A percentile compares a stretch with the other conserved stretches of the same genome.
Evolutionary conservation across 176 grass and related monocot species (phyloP).

Genomic region (Oryza australiensis): DNA sequence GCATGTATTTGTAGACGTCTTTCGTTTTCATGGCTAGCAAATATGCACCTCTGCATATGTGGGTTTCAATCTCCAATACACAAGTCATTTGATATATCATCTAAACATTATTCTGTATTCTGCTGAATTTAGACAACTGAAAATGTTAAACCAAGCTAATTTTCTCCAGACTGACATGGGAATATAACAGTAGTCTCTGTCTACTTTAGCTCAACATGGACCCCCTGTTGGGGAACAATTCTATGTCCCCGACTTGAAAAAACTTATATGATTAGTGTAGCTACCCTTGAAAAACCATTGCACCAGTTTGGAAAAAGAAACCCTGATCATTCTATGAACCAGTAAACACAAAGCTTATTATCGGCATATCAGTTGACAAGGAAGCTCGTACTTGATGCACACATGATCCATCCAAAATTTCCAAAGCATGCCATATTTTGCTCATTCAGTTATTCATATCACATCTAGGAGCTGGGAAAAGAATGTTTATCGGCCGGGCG

Average conservation of each 20-base stretch:
- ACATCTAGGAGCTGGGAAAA: background rate
- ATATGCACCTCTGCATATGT: background rate
- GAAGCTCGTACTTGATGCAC: background rate
- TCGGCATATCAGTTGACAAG: background rate
- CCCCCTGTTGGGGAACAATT: background rate
- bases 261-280: background rate
- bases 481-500: background rate
- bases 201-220: background rate
- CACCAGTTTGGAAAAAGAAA: background rate
- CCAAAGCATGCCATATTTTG: background rate
- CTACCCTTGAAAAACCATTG: background rate
- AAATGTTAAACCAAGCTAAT: background rate
- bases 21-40: background rate
- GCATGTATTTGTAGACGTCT: background rate
- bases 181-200: background rate
- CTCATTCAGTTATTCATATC: background rate
- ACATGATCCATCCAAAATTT: constrained; percentile 6
- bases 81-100: background rate
- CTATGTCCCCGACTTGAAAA: background rate
- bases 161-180: too few relatives aligned
- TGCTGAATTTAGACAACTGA: background rate
- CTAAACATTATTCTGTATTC: background rate
- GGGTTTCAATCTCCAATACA: background rate
- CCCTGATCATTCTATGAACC: background rate
- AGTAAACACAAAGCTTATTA: background rate